Evolutionary conservation across 2,329 filamentous ascomycete species (phyloP).

Genomic region (Juglanconis oblonga): DNA sequence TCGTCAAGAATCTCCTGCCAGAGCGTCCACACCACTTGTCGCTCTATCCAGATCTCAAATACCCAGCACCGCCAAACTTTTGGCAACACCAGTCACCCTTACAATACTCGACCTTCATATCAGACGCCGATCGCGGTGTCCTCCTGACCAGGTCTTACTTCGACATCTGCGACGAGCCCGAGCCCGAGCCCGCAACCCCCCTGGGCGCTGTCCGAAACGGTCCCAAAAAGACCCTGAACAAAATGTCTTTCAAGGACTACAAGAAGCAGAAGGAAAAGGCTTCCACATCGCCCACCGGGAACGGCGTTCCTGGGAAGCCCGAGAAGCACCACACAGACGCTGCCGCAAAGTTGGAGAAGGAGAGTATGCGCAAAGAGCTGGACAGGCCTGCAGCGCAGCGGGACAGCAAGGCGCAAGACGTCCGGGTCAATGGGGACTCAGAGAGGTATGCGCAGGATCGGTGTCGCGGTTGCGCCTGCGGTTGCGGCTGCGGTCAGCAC

Average conservation of each 20-base stretch:
- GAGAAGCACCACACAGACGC: conserved; percentile 21
- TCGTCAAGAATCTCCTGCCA: conserved; percentile 51
- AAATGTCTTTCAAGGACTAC: conserved; percentile 58
- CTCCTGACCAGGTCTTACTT: conserved; percentile 56
- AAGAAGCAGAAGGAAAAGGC: conserved; percentile 46
- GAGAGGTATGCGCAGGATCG: conserved; percentile 16
- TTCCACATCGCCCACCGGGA: conserved; percentile 35
- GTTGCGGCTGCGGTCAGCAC: too few species aligned
- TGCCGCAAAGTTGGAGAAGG: conserved; percentile 18
- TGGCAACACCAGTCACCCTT: conserved; percentile 45
- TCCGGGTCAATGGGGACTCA: conserved; percentile 9
- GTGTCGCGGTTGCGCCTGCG: too few species aligned
- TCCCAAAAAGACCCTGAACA: conserved; percentile 35
- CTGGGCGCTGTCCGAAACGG: conserved; percentile 20
- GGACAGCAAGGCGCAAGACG: conserved; percentile 12
- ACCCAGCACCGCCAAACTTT: conserved; percentile 39
- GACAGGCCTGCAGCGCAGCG: conserved; percentile 16
- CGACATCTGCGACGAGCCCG: conserved; percentile 53
- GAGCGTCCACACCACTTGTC: conserved; percentile 53
- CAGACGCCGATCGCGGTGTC: conserved; percentile 56
- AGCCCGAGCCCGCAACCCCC: conserved; percentile 22
- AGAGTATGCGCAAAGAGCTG: conserved; percentile 18
- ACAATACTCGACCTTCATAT: conserved; percentile 57
- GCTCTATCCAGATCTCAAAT: conserved; percentile 45
- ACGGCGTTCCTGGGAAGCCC: conserved; percentile 19